phyloP scores from a whole-genome alignment of 176 grass and related monocot genomes.

The Themeda triandra region DNA sequence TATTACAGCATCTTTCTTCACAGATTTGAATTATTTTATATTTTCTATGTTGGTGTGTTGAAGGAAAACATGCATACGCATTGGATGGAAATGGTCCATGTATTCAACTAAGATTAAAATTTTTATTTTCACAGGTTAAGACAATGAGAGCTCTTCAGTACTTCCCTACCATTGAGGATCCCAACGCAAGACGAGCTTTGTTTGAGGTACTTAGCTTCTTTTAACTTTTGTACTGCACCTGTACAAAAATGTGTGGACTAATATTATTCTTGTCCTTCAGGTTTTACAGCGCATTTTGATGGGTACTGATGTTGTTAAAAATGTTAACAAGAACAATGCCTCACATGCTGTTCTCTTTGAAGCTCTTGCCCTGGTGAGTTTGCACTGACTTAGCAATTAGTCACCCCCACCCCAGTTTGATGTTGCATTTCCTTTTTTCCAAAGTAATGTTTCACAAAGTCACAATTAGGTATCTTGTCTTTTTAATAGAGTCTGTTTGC shows the following conservation, averaged over 20 bases:
- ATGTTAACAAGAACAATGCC: slow-evolving; percentile 99
- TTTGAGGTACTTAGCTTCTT: slow-evolving; percentile 66
- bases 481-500: slow-evolving; percentile 15
- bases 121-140: slow-evolving; percentile 72
- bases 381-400: not conserved
- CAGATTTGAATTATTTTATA: slow-evolving; percentile 11
- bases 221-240: not conserved
- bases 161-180: slow-evolving; percentile 93
- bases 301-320: slow-evolving; percentile 99
- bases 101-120: not conserved
- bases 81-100: not conserved
- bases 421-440: not conserved
- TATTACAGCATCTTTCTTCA: not conserved
- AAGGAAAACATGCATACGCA: slow-evolving; percentile 6
- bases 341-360: slow-evolving; percentile 99
- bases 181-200: slow-evolving; percentile 81
- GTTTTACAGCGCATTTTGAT: slow-evolving; percentile 98
- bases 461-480: not conserved
- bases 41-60: not conserved
- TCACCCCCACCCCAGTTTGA: not conserved
- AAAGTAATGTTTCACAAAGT: not conserved
- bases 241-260: not conserved
- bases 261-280: slow-evolving; percentile 39
- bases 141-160: slow-evolving; percentile 99
- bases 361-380: slow-evolving; percentile 93